These are phyloP conservation scores for Talinum fruticosum DNA, from an alignment of 148 eudicot genomes.

Conservation along the genomic window DNA sequence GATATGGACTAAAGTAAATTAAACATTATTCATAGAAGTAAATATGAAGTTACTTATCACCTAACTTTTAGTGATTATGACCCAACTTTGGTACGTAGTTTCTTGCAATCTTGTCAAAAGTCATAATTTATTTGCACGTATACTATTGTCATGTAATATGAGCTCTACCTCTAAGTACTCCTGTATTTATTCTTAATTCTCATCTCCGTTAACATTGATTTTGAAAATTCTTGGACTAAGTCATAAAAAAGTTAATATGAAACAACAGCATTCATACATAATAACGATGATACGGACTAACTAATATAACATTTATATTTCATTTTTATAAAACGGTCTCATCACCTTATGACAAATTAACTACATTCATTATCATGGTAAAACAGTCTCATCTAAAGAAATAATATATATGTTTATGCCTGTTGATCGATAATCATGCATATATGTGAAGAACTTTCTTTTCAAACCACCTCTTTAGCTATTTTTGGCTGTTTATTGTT, in stretches of 20 bases:
- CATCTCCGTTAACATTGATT: too few species aligned
- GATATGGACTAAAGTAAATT: background rate
- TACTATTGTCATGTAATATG: background rate
- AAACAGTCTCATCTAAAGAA: background rate
- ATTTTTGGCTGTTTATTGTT: background rate
- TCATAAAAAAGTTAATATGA: too few species aligned
- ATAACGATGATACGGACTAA: too few species aligned
- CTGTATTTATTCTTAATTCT: too few species aligned
- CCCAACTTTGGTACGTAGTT: background rate
- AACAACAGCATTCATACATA: too few species aligned
- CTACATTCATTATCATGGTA: background rate
- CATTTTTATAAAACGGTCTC: too few species aligned
- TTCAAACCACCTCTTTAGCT: background rate
- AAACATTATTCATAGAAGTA: slow-evolving; percentile 13
- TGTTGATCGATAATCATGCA: background rate
- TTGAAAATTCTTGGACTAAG: too few species aligned
- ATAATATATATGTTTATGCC: background rate
- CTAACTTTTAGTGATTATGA: slow-evolving; percentile 30
- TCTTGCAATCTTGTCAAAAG: slow-evolving; percentile 9
- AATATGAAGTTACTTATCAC: slow-evolving; percentile 19
- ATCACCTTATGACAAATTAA: too few species aligned
- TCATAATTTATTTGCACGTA: background rate
- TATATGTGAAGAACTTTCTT: slow-evolving; percentile 4
- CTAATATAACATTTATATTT: too few species aligned
- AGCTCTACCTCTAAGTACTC: too few species aligned